Base-by-base conservation (phyloP, 371 early-diverging fungal species). In the Aphelidium insulamus region DNA sequence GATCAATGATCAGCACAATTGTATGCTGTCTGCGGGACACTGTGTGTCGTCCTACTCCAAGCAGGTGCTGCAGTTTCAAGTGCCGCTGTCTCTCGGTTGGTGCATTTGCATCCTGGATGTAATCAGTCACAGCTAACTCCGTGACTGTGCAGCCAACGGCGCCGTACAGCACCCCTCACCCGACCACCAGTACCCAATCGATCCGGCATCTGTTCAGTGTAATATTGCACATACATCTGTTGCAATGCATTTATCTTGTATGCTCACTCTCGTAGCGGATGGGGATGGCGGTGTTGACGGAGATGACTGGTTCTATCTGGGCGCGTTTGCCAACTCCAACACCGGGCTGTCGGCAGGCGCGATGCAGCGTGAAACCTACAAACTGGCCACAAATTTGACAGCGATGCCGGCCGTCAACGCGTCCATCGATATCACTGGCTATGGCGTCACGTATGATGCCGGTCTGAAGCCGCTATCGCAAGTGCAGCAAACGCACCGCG, bases 271-370 rank as follows among this genome's bases (percentile, higher is more conserved):
- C n/a, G n/a, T n/a, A n/a, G n/a, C n/a, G n/a, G 14, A 14, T 4
- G 29, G 15, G 0, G 29, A 15, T 18, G 11, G 18, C 18, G 15
- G 9, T 5, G 14, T n/a, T n/a, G n/a, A n/a, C 26, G 36, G 14
- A 8, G 16, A 26, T 12, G 36, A 36, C 34, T 28, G 26, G 36
- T 2, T 15, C 9, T 33, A 33, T n/a, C 32, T 36, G 15, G 36
- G 36, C 17, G 18, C 30, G 11, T 34, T 17, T 21, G 33, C 10
- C 14, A 36, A 36, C 24, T 33, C 36, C 6, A 36, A 36, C 36
- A 36, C 36, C 14, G 36, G 36, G 1, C 21, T 28, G 8, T 16
- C 36, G 10, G 5, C 11, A n/a, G n/a, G n/a, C n/a, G n/a, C n/a
- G n/a, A n/a, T n/a, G n/a, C n/a, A n/a, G n/a, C n/a, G n/a, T n/a